Conservation (phyloP, 2,329 filamentous ascomycete species). For the Cytospora mali region DNA sequence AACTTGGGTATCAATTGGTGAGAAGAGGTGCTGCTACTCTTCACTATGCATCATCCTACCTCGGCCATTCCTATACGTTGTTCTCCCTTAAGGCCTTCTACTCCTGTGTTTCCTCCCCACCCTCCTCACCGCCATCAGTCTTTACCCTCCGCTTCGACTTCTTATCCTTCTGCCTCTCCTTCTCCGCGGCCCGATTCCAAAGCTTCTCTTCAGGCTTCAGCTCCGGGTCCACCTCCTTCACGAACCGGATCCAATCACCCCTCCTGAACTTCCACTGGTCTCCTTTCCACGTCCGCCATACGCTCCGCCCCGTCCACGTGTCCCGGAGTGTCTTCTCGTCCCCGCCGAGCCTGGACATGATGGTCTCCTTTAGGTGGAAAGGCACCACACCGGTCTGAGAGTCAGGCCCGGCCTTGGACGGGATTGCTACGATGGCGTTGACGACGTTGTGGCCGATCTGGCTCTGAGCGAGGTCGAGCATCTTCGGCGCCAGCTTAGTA, state of each 20-base stretch:
- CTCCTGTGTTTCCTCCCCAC: constrained; percentile 11
- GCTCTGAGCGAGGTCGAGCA: constrained; percentile 50
- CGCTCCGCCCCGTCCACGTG: constrained; percentile 56
- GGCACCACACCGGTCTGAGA: constrained; percentile 45
- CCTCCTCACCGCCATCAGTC: constrained; percentile 4
- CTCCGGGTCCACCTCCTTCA: constrained; percentile 51
- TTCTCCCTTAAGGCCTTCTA: constrained; percentile 18
- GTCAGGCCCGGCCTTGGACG: constrained; percentile 50
- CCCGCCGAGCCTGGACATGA: constrained; percentile 52
- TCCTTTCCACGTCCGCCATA: constrained; percentile 61
- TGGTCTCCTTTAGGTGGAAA: constrained; percentile 59
- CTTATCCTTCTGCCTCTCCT: constrained; percentile 21
- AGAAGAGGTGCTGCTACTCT: not conserved
- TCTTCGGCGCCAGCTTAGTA: constrained; percentile 48
- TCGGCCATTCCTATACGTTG: not conserved
- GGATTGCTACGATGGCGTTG: constrained; percentile 51
- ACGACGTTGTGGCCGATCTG: constrained; percentile 56
- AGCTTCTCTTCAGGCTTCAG: constrained; percentile 22
- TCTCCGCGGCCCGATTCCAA: constrained; percentile 23
- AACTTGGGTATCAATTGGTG: constrained; percentile 19
- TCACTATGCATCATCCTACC: not conserved
- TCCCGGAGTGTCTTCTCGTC: constrained; percentile 54
- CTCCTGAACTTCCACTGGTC: constrained; percentile 58
- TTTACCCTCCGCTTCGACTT: constrained; percentile 3
- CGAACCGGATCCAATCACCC: constrained; percentile 59